Conservation (phyloP, 1,139 yeast genomes). For the Zygosaccharomyces pseudobailii region DNA sequence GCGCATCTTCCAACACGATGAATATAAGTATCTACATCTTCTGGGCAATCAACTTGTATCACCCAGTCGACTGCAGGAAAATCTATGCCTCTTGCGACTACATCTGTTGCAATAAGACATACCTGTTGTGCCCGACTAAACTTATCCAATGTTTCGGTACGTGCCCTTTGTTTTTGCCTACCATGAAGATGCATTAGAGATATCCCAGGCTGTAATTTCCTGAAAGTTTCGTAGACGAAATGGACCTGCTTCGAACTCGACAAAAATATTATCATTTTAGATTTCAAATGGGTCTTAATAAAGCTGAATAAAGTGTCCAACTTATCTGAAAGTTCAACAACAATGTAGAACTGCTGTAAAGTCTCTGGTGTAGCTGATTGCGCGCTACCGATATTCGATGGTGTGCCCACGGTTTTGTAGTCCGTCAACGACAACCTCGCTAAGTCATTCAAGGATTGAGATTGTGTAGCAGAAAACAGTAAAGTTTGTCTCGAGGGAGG, state of each 20-base stretch:
- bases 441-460: conserved; percentile 78
- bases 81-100: conserved; percentile 95
- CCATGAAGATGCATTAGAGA: conserved; percentile 91
- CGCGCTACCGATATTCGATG: conserved; percentile 37
- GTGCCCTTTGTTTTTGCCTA: conserved; percentile 88
- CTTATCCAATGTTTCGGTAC: conserved; percentile 83
- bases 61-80: conserved; percentile 99
- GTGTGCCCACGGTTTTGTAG: conserved; percentile 65
- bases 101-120: conserved; percentile 92
- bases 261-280: conserved; percentile 81
- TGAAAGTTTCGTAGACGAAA: conserved; percentile 82
- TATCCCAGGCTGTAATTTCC: conserved; percentile 93
- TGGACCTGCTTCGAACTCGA: conserved; percentile 95
- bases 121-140: conserved; percentile 83
- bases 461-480: conserved; percentile 89
- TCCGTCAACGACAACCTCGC: conserved; percentile 82
- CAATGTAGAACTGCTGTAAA: conserved; percentile 76
- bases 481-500: conserved; percentile 87
- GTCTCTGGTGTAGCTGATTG: conserved; percentile 72
- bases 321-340: conserved; percentile 70
- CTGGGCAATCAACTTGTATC: conserved; percentile 92
- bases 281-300: conserved; percentile 78
- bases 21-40: conserved; percentile 89
- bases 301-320: conserved; percentile 85
- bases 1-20: conserved; percentile 98